These are phyloP conservation scores for Arthrobotrys sinensis DNA, from an alignment of 2,329 filamentous ascomycete genomes.

Conservation along the genomic window DNA sequence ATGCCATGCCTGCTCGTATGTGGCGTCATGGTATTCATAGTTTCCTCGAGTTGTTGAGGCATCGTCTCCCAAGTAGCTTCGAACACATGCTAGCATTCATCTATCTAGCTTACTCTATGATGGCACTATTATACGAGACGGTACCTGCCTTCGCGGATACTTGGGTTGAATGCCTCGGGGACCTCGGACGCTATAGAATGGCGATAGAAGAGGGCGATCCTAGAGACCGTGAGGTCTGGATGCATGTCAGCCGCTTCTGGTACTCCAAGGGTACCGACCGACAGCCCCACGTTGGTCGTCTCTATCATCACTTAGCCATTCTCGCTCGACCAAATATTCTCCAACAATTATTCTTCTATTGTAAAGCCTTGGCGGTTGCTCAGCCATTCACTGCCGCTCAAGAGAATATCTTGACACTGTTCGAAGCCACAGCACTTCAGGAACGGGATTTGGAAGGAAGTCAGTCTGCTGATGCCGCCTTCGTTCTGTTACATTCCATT, in stretches of 20 bases:
- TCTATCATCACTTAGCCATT: constrained; percentile 92
- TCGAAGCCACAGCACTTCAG: constrained; percentile 73
- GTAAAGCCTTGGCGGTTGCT: constrained; percentile 78
- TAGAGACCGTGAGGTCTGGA: constrained; percentile 84
- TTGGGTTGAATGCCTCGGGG: constrained; percentile 94
- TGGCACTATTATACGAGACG: constrained; percentile 87
- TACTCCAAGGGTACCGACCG: constrained; percentile 86
- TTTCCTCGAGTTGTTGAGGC: constrained; percentile 82
- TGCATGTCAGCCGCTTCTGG: constrained; percentile 84
- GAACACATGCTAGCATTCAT: constrained; percentile 95
- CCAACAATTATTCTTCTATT: constrained; percentile 81
- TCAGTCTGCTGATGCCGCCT: constrained; percentile 73
- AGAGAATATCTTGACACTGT: constrained; percentile 79
- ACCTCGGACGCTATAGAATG: constrained; percentile 83
- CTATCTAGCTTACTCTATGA: constrained; percentile 89
- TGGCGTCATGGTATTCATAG: constrained; percentile 94
- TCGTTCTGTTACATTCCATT: constrained; percentile 77
- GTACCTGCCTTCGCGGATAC: constrained; percentile 86
- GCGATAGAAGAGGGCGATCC: constrained; percentile 88
- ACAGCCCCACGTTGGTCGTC: constrained; percentile 79
- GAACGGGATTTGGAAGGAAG: constrained; percentile 65
- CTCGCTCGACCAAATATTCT: constrained; percentile 79
- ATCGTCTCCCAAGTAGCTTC: constrained; percentile 80
- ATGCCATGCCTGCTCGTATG: constrained; percentile 92
- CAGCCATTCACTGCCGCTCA: constrained; percentile 78